Base-by-base conservation (phyloP, 306 rosid species). In the Abrus precatorius region DNA sequence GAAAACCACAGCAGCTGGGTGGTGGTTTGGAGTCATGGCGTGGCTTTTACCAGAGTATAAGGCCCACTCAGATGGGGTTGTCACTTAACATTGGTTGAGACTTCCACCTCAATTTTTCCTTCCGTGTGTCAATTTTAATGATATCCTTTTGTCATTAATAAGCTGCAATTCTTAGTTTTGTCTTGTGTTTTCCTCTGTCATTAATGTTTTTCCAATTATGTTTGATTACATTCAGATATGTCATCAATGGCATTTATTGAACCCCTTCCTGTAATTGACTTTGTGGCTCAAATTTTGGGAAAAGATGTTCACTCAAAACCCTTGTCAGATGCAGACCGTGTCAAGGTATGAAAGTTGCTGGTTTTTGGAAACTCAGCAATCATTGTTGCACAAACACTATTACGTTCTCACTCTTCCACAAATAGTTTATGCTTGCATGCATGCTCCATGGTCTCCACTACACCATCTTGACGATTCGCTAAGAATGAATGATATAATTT, bases 41-140 rank as follows among this genome's bases (percentile, higher is more conserved):
- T 2, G 90, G 90, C 67, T 87, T 87, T 73, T 84, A 87, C 54
- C 90, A 87, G 67, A 87, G 86, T 60, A 87, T 87, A 78, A 87
- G 90, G 71, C 90, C 88, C 69, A 87, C 86, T 69, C 90, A 87
- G 57, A 87, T 87, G 90, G 90, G 90, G 38, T 41, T 87, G 54
- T 87, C 90, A 2, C 88, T 87, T 53, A 87, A 84, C 71, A 84
- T 87, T 75, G 90, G 90, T 84, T 43, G 12, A 63, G 74, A 59
- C 2, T 72, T 85, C 36, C 30, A 40, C 7, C 43, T 69, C 47
- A 43, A 3, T 5, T 3, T 43, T 4, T 43, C 5, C 5, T 43
- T 43, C 1, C 20, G 20, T 20, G 47, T 43, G 47, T 43, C 8
- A 4, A 43, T 43, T 5, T 43, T 43, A 5, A 4, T 3, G 5